Conservation (phyloP, 192 early-diverging fungal species). For the Globomyces pollinis-pini region DNA sequence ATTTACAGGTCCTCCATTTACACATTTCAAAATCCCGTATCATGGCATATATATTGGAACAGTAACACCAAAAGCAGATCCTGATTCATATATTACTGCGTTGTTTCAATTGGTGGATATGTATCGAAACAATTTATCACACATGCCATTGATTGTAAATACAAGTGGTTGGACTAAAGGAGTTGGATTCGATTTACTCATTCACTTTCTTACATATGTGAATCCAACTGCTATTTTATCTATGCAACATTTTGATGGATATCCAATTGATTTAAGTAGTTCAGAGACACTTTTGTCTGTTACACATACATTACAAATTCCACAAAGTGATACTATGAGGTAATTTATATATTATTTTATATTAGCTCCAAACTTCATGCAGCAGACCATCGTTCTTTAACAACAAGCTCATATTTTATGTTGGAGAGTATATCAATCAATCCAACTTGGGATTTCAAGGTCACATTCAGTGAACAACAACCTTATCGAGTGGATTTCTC, state of each 20-base stretch:
- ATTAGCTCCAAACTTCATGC: conserved; percentile 46
- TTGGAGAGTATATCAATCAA: not conserved
- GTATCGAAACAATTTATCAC: conserved; percentile 42
- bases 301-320: too few relatives aligned
- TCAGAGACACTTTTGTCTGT: too few relatives aligned
- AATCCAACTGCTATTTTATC: conserved; percentile 67
- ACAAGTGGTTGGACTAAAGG: conserved; percentile 92
- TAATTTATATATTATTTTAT: conserved; percentile 5
- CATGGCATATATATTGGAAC: conserved; percentile 65
- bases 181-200: conserved; percentile 42
- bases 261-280: not conserved
- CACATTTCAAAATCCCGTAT: conserved; percentile 51
- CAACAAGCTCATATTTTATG: conserved; percentile 60
- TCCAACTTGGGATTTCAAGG: conserved; percentile 25
- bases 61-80: conserved; percentile 67
- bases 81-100: conserved; percentile 70
- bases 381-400: conserved; percentile 57
- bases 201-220: conserved; percentile 52
- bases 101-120: conserved; percentile 51
- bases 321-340: conserved; percentile 11
- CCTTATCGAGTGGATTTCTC: conserved; percentile 24
- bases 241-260: conserved; percentile 13
- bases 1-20: conserved; percentile 55
- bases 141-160: conserved; percentile 84
- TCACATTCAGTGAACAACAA: conserved; percentile 10